phyloP scores from a whole-genome alignment of 164 flowering plant species.

The Nymphaea colorata region DNA sequence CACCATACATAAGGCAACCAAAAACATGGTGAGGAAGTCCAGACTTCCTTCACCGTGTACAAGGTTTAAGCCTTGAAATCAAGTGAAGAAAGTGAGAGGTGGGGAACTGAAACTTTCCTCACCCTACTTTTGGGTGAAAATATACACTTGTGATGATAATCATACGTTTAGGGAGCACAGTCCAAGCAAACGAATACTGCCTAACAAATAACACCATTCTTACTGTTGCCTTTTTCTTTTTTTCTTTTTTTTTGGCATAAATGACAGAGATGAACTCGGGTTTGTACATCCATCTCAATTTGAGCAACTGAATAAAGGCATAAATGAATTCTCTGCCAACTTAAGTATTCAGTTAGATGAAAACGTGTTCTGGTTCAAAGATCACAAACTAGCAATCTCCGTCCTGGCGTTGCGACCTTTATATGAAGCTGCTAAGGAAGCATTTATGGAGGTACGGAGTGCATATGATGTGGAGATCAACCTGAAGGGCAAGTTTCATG shows the following conservation, averaged over 20 bases:
- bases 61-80: too few relatives aligned
- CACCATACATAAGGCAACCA: too few relatives aligned
- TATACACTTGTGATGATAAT: too few relatives aligned
- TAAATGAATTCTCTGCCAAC: neutral
- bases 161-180: neutral
- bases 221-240: neutral
- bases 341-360: slow-evolving; percentile 1
- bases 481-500: slow-evolving; percentile 3
- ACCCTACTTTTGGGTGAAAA: too few relatives aligned
- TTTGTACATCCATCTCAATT: slow-evolving; percentile 84
- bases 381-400: slow-evolving; percentile 83
- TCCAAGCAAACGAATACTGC: neutral
- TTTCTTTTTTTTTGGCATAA: neutral
- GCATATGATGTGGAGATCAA: slow-evolving; percentile 17
- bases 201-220: neutral
- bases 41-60: too few relatives aligned
- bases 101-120: too few relatives aligned
- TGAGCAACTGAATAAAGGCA: slow-evolving; percentile 27
- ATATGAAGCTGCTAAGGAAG: slow-evolving; percentile 44
- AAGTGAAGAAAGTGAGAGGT: too few relatives aligned
- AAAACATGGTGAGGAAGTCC: too few relatives aligned
- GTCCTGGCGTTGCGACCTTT: slow-evolving; percentile 36
- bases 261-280: slow-evolving; percentile 76
- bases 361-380: slow-evolving; percentile 49
- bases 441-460: slow-evolving; percentile 32